Base-by-base conservation (phyloP, 495 filamentous ascomycete species). In the Aspergillus sparsus region DNA sequence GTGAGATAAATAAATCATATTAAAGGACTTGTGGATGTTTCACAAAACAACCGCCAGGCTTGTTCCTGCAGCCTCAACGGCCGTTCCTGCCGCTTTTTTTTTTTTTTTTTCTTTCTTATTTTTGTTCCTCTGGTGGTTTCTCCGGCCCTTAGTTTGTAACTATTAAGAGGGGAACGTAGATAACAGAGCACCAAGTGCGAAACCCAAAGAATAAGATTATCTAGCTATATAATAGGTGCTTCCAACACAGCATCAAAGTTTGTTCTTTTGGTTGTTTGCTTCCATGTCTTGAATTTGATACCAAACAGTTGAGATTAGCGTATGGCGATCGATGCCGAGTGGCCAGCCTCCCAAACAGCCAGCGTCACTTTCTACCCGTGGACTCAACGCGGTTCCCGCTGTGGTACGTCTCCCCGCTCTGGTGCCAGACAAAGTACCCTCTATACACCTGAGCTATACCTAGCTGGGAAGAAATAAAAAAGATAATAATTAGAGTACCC, bases 41-140 rank as follows among this genome's bases (percentile, higher is more conserved):
- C 58, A 61, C 58, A 36, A 31, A 52, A 53, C 53, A 52, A 56
- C 59, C 21, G 53, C 49, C 32, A 47, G 16, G 37, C 34, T 3
- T 37, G 49, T 62, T 62, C 59, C 59, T 62, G 59, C 59, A 62
- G 57, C 57, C 21, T 35, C 2, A 37, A 53, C 32, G 49, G 35
- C 49, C 13, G 59, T 35, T 51, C 45, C 49, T 53, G 46, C 53
- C 31, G 50, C 46, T 16, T 55, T 42, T 54, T 57, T 59, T 53
- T 36, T 18, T 46, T 46, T 7, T 6, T 42, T 57, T 18, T 44
- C 16, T 47, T 7, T 39, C 27, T 41, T 39, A 11, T 41, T 12
- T 42, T 27, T 13, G 31, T 1, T 49, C 9, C 5, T 4, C 15
- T 13, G 9, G 6, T 49, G 45, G 21, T 10, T 18, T 3, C 39